Evolutionary conservation across 768 basidiomycete species (phyloP), one percentile per base, ranked within the genome.

Genomic region (Melanogaster broomeanus): DNA sequence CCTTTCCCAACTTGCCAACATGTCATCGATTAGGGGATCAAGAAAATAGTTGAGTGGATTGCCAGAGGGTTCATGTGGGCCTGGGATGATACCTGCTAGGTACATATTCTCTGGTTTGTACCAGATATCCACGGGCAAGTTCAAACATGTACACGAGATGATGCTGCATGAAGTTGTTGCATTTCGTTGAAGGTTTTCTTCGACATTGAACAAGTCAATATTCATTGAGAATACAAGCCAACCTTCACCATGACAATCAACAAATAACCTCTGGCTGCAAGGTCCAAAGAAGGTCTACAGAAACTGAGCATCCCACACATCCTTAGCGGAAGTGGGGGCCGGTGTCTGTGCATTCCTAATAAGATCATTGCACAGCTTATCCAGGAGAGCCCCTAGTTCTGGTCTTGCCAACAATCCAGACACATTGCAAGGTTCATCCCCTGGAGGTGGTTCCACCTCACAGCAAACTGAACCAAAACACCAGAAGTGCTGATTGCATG

Each of bases 281-380:
- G 27, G 27, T 27, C 27, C 27, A 27, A 4, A 24, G 31, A 58
- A 50, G 21, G 28, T 51, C 0, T 12, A 30, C 6, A 51, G 0
- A 15, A 51, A 48, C 9, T 56, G 19, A 1, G 38, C 43, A 13
- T 51, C 46, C 43, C 55, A 56, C 0, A 55, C 24, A 25, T 44
- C 28, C 40, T 31, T 40, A 24, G 43, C 47, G 2, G 11, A 4
- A 9, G 27, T 27, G 27, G 28, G 27, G n/a, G n/a, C n/a, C n/a
- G n/a, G n/a, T n/a, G n/a, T n/a, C n/a, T n/a, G n/a, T n/a, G n/a
- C n/a, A n/a, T n/a, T n/a, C n/a, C n/a, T n/a, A n/a, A n/a, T n/a
- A n/a, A n/a, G n/a, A n/a, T 27, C 9, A 9, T 27, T 9, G 27
- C 27, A 27, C 10, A 53, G 21, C 11, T 43, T 42, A 11, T 51